phyloP scores from a whole-genome alignment of 2,329 filamentous ascomycete genomes.

The Aspergillus hortae region DNA sequence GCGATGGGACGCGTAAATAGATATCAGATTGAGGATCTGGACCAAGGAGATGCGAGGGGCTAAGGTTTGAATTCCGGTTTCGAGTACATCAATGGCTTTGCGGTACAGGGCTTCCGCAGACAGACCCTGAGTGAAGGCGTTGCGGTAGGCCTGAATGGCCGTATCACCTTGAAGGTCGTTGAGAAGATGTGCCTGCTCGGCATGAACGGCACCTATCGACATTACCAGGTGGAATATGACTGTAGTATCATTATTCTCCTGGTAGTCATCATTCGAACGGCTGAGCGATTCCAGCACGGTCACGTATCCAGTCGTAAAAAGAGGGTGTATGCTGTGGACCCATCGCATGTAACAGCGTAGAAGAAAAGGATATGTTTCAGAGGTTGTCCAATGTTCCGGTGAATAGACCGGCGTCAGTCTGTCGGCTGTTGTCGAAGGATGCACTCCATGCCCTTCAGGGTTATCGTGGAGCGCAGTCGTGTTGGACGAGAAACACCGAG shows the following conservation, averaged over 20 bases:
- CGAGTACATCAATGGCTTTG: slow-evolving; percentile 1
- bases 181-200: neutral
- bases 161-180: neutral
- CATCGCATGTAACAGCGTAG: slow-evolving; percentile 1
- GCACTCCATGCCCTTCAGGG: neutral
- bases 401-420: neutral
- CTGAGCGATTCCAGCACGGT: neutral
- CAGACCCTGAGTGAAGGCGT: neutral
- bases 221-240: slow-evolving; percentile 2
- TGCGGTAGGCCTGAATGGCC: neutral
- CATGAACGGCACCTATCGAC: neutral
- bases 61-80: neutral
- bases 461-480: neutral
- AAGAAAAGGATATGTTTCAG: slow-evolving; percentile 1
- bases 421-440: neutral
- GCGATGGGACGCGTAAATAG: slow-evolving; percentile 2
- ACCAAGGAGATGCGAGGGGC: neutral
- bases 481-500: neutral
- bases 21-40: slow-evolving; percentile 1
- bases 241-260: neutral
- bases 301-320: neutral
- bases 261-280: neutral
- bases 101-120: slow-evolving; percentile 1
- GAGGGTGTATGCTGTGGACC: slow-evolving; percentile 2
- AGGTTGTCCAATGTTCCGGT: neutral